Percentiles rank a stretch among this genome's conserved stretches.
These are phyloP conservation scores for Pascua guehoae DNA, from an alignment of 1,284 basidiomycete species.

Conservation along the genomic window DNA sequence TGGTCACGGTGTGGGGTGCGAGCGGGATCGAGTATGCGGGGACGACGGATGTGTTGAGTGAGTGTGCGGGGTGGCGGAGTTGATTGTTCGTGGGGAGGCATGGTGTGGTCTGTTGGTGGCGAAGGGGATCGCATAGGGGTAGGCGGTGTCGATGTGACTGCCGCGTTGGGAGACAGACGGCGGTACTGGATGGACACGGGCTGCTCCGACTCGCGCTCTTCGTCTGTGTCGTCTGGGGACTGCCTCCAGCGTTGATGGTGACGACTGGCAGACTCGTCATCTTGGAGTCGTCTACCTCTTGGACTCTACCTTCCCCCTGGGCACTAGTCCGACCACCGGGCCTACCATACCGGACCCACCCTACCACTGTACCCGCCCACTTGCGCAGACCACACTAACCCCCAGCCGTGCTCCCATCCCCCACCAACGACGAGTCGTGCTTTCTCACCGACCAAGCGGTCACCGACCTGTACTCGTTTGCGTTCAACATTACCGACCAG, in stretches of 20 bases:
- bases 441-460: constrained; percentile 37
- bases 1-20: constrained; percentile 45
- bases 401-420: constrained; percentile 27
- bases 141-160: no score
- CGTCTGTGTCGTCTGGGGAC: no score
- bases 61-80: constrained; percentile 5
- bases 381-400: constrained; percentile 1
- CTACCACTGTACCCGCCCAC: background rate
- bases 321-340: no score
- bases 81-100: background rate
- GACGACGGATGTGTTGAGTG: constrained; percentile 43
- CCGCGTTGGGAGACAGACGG: no score
- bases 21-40: constrained; percentile 43
- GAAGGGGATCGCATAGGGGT: background rate
- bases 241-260: no score
- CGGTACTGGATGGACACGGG: no score
- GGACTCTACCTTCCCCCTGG: no score
- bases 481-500: constrained; percentile 38
- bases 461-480: constrained; percentile 40
- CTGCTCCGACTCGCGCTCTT: no score
- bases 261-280: no score
- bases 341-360: background rate
- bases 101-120: background rate
- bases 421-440: constrained; percentile 24
- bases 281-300: no score